A percentile compares a stretch with the other conserved stretches of the same genome.
Evolutionary conservation across 805 yeast species (phyloP).

Genomic region (Yamadazyma sp.): DNA sequence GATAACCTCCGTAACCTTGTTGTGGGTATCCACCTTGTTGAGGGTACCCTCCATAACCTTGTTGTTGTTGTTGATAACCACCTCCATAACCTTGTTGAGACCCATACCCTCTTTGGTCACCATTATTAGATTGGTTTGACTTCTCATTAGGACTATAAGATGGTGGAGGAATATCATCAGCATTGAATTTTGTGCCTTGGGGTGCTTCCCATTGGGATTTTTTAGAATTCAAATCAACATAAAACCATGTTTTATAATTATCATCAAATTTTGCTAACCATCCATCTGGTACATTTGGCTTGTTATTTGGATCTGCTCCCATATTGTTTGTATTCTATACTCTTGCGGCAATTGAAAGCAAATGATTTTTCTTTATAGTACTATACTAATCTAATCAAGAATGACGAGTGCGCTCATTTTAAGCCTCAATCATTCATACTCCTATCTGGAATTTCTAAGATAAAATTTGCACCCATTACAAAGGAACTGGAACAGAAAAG

Average conservation of each 20-base stretch:
- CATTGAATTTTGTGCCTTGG: constrained; percentile 36
- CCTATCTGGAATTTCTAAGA: too few relatives aligned
- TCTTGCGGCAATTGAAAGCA: constrained; percentile 1
- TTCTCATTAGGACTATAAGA: constrained; percentile 12
- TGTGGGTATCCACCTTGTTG: constrained; percentile 21
- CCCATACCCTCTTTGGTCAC: constrained; percentile 1
- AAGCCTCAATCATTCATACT: too few relatives aligned
- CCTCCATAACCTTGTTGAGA: constrained; percentile 14
- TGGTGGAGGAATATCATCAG: constrained; percentile 27
- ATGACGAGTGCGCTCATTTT: too few relatives aligned
- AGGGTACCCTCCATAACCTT: constrained; percentile 21
- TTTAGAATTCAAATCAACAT: constrained; percentile 68
- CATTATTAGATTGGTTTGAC: background rate
- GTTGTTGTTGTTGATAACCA: constrained; percentile 7
- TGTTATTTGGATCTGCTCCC: constrained; percentile 25
- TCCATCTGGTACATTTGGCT: constrained; percentile 60
- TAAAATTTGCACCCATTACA: too few relatives aligned
- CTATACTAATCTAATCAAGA: too few relatives aligned
- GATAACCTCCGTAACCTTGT: constrained; percentile 28
- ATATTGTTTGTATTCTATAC: constrained; percentile 1
- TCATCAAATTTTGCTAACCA: constrained; percentile 77
- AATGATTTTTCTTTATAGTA: background rate
- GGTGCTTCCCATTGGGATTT: constrained; percentile 93
- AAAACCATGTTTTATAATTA: constrained; percentile 71
- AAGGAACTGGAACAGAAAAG: too few relatives aligned